phyloP scores from a whole-genome alignment of 2,329 filamentous ascomycete species.

The Zymoseptoria passerinii region DNA sequence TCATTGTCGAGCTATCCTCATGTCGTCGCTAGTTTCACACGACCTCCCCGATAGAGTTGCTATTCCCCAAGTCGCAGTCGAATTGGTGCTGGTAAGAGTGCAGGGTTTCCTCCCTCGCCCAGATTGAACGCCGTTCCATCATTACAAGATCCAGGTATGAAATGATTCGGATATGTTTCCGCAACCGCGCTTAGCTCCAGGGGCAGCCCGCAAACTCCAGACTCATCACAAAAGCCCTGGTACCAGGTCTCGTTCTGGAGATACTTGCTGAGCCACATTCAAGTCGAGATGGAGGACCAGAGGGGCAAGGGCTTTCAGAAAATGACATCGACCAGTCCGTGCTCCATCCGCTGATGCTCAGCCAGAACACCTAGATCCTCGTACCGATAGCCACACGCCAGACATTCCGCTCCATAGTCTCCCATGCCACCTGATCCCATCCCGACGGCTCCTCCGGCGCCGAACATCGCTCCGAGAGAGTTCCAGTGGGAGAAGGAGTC shows the following conservation, averaged over 20 bases:
- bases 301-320: slow-evolving; percentile 3
- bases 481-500: background rate
- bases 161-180: background rate
- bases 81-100: background rate
- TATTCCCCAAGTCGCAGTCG: background rate
- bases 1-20: background rate
- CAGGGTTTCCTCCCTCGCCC: background rate
- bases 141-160: background rate
- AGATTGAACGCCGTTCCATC: background rate
- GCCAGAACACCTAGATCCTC: slow-evolving; percentile 17
- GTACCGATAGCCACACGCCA: slow-evolving; percentile 19
- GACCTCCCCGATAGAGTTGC: background rate
- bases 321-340: slow-evolving; percentile 17
- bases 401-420: slow-evolving; percentile 9
- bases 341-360: slow-evolving; percentile 16
- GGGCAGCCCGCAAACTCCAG: no score
- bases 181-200: no score
- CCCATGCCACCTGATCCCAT: background rate
- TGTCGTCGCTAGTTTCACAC: background rate
- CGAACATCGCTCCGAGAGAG: background rate
- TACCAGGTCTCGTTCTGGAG: no score
- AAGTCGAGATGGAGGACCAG: background rate
- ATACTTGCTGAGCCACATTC: no score
- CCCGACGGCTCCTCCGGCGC: background rate
- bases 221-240: no score